Conservation (phyloP, 108 stramenopile genomes). For the Cylindrotheca closterium region DNA sequence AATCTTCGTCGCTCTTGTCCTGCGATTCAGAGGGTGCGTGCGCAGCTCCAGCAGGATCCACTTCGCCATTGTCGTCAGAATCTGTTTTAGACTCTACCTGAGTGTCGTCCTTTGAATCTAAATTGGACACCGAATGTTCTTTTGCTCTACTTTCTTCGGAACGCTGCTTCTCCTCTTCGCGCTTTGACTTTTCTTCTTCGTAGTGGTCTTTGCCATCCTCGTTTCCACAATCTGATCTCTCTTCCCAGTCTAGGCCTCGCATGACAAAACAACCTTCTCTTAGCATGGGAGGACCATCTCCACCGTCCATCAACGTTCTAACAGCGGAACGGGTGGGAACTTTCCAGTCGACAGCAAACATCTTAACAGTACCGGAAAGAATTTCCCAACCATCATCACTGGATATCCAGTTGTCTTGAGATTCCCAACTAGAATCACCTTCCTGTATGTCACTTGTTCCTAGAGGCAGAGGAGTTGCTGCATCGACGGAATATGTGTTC, state of each 20-base stretch:
- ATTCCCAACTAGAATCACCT: constrained; percentile 45
- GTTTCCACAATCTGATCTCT: constrained; percentile 30
- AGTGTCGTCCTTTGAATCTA: constrained; percentile 12
- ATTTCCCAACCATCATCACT: constrained; percentile 66
- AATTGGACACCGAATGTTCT: constrained; percentile 3
- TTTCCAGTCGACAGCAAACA: constrained; percentile 69
- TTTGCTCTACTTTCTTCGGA: constrained; percentile 19
- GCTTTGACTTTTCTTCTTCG: constrained; percentile 63
- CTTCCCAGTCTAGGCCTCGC: constrained; percentile 74
- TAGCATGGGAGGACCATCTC: constrained; percentile 87
- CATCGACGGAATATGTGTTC: constrained; percentile 48
- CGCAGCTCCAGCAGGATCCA: constrained; percentile 23
- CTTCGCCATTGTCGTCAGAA: constrained; percentile 12
- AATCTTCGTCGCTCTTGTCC: constrained; percentile 10
- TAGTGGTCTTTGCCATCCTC: constrained; percentile 77
- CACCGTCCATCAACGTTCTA: constrained; percentile 80
- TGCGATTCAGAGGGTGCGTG: neutral
- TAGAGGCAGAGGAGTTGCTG: constrained; percentile 53
- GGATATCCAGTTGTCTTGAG: constrained; percentile 66
- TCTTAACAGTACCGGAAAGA: constrained; percentile 64
- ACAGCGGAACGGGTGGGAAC: constrained; percentile 62
- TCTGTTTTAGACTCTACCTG: neutral
- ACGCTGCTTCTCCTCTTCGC: constrained; percentile 47
- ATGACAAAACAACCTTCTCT: constrained; percentile 70
- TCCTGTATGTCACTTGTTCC: constrained; percentile 2